phyloP scores from a whole-genome alignment of 2,329 filamentous ascomycete species.

The Beauveria australis region DNA sequence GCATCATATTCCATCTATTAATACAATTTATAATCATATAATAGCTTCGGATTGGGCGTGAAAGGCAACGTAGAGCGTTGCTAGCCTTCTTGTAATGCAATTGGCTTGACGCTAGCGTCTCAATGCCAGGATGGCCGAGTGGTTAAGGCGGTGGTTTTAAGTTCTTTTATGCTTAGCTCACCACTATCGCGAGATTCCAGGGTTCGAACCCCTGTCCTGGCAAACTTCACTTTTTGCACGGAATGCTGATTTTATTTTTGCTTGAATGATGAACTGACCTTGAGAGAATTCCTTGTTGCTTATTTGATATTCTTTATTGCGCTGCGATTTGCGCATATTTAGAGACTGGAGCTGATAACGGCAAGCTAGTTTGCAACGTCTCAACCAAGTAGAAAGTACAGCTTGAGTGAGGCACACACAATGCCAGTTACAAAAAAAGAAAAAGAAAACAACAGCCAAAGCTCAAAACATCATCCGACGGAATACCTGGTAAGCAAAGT shows the following conservation, averaged over 20 bases:
- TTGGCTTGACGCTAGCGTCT: constrained; percentile 1
- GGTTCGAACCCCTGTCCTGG: constrained; percentile 20
- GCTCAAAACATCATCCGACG: too few species aligned
- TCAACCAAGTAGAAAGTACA: too few species aligned
- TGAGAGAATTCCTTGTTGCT: background rate
- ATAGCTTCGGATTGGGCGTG: background rate
- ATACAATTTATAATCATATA: too few species aligned
- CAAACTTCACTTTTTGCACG: constrained; percentile 2
- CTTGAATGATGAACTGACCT: background rate
- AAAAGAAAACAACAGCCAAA: too few species aligned
- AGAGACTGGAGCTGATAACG: too few species aligned
- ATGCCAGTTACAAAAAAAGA: too few species aligned
- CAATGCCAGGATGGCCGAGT: constrained; percentile 19
- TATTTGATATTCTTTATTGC: too few species aligned
- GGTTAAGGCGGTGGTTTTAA: constrained; percentile 20
- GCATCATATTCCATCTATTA: too few species aligned
- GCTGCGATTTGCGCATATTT: too few species aligned
- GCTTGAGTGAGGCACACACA: too few species aligned
- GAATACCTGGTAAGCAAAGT: too few species aligned
- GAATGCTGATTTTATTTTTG: background rate
- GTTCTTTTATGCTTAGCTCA: constrained; percentile 13
- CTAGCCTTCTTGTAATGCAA: background rate
- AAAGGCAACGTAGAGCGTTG: background rate
- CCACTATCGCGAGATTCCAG: constrained; percentile 19
- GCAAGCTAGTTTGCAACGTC: too few species aligned